These are phyloP conservation scores for Aspergillus flavus DNA, from an alignment of 2,329 filamentous ascomycete species.

Conservation along the genomic window DNA sequence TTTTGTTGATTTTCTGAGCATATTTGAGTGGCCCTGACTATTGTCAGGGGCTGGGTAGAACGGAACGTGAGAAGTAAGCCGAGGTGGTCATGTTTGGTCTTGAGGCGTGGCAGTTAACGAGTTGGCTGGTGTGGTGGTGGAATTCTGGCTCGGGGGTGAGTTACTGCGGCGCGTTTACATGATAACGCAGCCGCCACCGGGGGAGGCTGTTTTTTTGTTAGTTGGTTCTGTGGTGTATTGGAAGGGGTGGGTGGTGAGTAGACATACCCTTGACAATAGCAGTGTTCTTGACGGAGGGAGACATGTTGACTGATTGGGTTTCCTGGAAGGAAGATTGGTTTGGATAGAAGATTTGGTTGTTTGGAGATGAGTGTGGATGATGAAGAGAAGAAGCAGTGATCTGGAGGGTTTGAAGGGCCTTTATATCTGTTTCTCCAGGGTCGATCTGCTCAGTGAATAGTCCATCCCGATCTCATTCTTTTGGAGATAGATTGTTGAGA, in stretches of 20 bases:
- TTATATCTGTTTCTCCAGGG: not conserved
- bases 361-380: not conserved
- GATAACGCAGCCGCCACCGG: constrained; percentile 34
- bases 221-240: not conserved
- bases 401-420: not conserved
- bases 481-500: not conserved
- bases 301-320: constrained; percentile 28
- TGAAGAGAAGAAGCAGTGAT: not conserved
- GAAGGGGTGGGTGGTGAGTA: not conserved
- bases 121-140: constrained; percentile 1
- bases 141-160: constrained; percentile 1
- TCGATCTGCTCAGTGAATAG: not conserved
- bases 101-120: not conserved
- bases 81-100: not conserved
- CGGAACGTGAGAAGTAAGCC: not conserved
- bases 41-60: not conserved
- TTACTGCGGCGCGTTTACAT: constrained; percentile 27
- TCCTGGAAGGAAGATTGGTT: constrained; percentile 19
- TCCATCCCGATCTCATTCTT: not conserved
- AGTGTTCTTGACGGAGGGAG: constrained; percentile 25
- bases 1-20: not conserved
- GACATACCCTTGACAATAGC: constrained; percentile 28
- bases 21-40: not conserved
- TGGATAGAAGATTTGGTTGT: constrained; percentile 13
- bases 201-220: constrained; percentile 23